Evolutionary conservation across 495 filamentous ascomycete genomes (phyloP).

Genomic region (Aspergillus bridgeri): DNA sequence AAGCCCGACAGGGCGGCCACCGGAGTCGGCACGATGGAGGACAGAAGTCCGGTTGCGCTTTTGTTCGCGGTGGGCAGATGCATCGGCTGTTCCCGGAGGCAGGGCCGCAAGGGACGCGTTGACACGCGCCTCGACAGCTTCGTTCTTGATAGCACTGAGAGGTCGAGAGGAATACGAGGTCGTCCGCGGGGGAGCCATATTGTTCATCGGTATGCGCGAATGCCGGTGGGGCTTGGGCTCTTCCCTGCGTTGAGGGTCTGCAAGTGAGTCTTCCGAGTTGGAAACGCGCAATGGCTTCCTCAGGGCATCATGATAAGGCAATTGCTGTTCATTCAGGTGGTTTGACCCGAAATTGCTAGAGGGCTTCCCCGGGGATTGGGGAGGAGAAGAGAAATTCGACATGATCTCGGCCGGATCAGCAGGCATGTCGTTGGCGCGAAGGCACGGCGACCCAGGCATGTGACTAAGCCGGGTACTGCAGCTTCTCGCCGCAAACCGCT

Average conservation of each 20-base stretch:
- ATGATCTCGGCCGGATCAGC: slow-evolving; percentile 20
- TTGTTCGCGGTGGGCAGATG: not conserved
- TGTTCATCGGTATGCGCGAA: slow-evolving; percentile 22
- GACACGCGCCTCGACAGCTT: not conserved
- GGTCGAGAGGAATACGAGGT: not conserved
- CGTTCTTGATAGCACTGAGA: not conserved
- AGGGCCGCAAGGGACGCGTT: not conserved
- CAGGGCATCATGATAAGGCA: not conserved
- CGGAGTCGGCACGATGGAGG: not conserved
- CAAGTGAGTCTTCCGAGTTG: slow-evolving; percentile 35
- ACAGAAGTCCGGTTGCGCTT: not conserved
- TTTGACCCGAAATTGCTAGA: slow-evolving; percentile 22
- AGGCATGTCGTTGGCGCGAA: slow-evolving; percentile 15
- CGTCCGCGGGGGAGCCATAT: not conserved
- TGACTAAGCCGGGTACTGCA: slow-evolving; percentile 17
- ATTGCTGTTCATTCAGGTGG: slow-evolving; percentile 21
- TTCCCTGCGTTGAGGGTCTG: slow-evolving; percentile 8
- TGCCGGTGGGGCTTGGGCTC: slow-evolving; percentile 15
- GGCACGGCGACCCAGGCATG: slow-evolving; percentile 16
- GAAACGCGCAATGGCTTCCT: slow-evolving; percentile 28
- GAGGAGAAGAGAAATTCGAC: slow-evolving; percentile 34
- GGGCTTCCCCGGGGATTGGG: slow-evolving; percentile 38
- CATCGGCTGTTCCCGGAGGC: not conserved
- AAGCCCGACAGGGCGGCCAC: not conserved
- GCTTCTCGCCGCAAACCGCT: slow-evolving; percentile 32